phyloP scores from a whole-genome alignment of 345 rosid genomes.

The Brassica carinata region DNA sequence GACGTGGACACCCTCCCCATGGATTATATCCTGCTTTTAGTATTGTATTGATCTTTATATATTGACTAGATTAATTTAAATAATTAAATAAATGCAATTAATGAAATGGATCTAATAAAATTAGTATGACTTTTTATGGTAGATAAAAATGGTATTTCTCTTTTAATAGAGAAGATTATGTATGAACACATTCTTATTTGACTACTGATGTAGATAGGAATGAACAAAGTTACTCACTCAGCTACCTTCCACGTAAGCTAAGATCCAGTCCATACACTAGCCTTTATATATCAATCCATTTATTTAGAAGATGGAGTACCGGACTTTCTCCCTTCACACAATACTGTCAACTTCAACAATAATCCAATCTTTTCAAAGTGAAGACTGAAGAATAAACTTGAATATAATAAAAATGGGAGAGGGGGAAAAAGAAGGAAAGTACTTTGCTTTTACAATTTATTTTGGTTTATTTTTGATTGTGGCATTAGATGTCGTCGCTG shows the following conservation, averaged over 20 bases:
- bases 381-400: not conserved
- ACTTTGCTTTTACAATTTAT: not conserved
- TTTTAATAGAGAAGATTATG: not conserved
- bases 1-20: too few species aligned
- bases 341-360: not conserved
- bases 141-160: too few species aligned
- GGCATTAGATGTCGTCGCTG: conserved; percentile 19
- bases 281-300: conserved; percentile 17
- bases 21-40: too few species aligned
- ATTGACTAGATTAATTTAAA: too few species aligned
- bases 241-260: not conserved
- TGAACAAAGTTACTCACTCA: not conserved
- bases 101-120: too few species aligned
- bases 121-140: too few species aligned
- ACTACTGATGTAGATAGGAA: conserved; percentile 9
- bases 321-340: conserved; percentile 1
- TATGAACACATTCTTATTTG: not conserved
- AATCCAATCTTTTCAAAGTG: not conserved
- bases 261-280: conserved; percentile 6
- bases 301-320: not conserved
- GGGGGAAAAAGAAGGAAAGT: not conserved
- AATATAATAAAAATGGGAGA: conserved; percentile 11
- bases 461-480: conserved; percentile 10
- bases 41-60: too few species aligned
- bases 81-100: too few species aligned